Conservation (phyloP, 768 basidiomycete genomes). For the Hericium erinaceus region DNA sequence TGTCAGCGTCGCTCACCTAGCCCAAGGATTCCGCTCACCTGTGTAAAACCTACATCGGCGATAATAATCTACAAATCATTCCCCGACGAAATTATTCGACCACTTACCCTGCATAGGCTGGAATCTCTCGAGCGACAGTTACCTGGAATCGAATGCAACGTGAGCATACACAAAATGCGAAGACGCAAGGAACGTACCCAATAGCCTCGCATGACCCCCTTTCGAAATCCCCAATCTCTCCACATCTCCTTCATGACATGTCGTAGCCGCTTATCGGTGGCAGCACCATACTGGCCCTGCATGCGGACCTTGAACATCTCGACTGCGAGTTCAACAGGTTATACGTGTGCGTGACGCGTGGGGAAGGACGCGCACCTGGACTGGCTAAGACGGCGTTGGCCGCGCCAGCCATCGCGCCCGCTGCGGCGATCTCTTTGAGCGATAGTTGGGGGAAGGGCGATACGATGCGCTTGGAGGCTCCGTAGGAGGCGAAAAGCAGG, state of each 20-base stretch:
- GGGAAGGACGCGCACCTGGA: slow-evolving; percentile 45
- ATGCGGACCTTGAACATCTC: slow-evolving; percentile 99
- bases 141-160: slow-evolving; percentile 36
- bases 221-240: slow-evolving; percentile 72
- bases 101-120: slow-evolving; percentile 81
- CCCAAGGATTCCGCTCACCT: slow-evolving; percentile 26
- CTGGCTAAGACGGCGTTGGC: slow-evolving; percentile 85
- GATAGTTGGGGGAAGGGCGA: slow-evolving; percentile 85
- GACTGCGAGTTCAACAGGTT: slow-evolving; percentile 34
- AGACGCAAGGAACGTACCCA: slow-evolving; percentile 50
- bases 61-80: background rate
- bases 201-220: slow-evolving; percentile 93
- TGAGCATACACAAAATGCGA: background rate
- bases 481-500: slow-evolving; percentile 87
- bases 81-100: too few relatives aligned
- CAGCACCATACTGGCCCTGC: slow-evolving; percentile 89
- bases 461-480: slow-evolving; percentile 68
- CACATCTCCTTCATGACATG: slow-evolving; percentile 77
- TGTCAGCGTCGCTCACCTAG: background rate
- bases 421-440: slow-evolving; percentile 68
- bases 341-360: background rate
- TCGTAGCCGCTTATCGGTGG: slow-evolving; percentile 69
- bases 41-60: slow-evolving; percentile 50
- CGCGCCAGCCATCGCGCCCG: slow-evolving; percentile 90
- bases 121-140: slow-evolving; percentile 88